Percentiles rank a stretch among this genome's conserved stretches.
These are phyloP conservation scores for Hortaea werneckii DNA, from an alignment of 2,329 filamentous ascomycete species.

Conservation along the genomic window DNA sequence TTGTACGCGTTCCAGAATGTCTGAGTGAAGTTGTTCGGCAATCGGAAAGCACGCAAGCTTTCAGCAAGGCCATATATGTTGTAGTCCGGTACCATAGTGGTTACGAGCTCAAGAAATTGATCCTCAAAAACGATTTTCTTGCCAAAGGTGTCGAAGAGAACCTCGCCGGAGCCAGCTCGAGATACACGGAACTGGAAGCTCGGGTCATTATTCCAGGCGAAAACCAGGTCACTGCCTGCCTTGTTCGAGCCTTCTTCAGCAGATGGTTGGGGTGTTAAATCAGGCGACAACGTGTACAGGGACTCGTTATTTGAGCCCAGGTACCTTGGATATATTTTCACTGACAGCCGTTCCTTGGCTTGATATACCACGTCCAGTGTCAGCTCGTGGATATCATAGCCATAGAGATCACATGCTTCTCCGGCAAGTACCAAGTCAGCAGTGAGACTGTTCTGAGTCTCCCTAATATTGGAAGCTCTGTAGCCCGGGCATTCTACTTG, in stretches of 20 bases:
- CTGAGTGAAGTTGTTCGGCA: constrained; percentile 23
- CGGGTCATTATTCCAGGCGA: constrained; percentile 19
- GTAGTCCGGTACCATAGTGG: constrained; percentile 19
- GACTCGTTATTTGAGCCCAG: constrained; percentile 15
- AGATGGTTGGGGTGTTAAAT: constrained; percentile 7
- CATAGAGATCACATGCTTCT: constrained; percentile 20
- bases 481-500: constrained; percentile 22
- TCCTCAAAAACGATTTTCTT: constrained; percentile 22
- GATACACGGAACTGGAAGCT: constrained; percentile 21
- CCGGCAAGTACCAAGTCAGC: constrained; percentile 22
- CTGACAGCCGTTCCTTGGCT: constrained; percentile 13
- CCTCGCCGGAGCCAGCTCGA: constrained; percentile 16
- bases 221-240: constrained; percentile 17
- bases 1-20: constrained; percentile 25
- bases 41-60: constrained; percentile 19
- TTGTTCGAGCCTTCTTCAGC: constrained; percentile 8
- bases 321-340: constrained; percentile 16
- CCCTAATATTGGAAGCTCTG: constrained; percentile 18
- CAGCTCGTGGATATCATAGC: constrained; percentile 19
- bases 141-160: constrained; percentile 23
- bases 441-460: constrained; percentile 14
- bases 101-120: constrained; percentile 23
- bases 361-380: constrained; percentile 21
- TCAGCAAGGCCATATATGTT: constrained; percentile 25
- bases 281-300: constrained; percentile 14